Conservation (phyloP, 768 basidiomycete genomes). For the Strobilomyces confusus region DNA sequence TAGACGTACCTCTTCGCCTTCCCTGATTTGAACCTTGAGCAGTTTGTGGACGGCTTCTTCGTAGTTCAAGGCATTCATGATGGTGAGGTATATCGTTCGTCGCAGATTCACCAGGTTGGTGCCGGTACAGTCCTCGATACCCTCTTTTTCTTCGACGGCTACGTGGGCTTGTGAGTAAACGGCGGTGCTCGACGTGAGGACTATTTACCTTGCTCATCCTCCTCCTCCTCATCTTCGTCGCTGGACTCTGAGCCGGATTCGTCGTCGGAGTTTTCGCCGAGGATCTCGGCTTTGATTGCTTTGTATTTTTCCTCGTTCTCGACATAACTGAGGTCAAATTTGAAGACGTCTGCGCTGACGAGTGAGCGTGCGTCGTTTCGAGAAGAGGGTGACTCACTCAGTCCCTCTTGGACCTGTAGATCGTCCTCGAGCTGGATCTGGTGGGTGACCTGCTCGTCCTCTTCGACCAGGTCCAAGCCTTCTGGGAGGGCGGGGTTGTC, state of each 20-base stretch:
- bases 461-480: conserved; percentile 93
- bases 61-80: conserved; percentile 98
- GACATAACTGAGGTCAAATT: conserved; percentile 80
- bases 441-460: conserved; percentile 98
- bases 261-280: conserved; percentile 82
- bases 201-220: conserved; percentile 40
- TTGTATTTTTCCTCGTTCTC: conserved; percentile 95
- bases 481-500: conserved; percentile 95
- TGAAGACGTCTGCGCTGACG: conserved; percentile 79
- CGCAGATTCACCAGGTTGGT: conserved; percentile 95
- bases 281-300: conserved; percentile 86
- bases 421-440: conserved; percentile 90
- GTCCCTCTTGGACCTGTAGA: conserved; percentile 87
- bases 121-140: conserved; percentile 91
- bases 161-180: conserved; percentile 10
- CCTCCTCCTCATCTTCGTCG: conserved; percentile 51
- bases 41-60: conserved; percentile 99
- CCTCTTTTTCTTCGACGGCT: conserved; percentile 78
- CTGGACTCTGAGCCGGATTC: conserved; percentile 64
- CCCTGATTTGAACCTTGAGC: conserved; percentile 85
- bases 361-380: conserved; percentile 6
- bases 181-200: conserved; percentile 22
- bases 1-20: conserved; percentile 84
- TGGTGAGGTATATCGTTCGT: conserved; percentile 91
- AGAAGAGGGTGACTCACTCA: conserved; percentile 60